Percentiles rank a stretch among this genome's conserved stretches.
Evolutionary conservation across 2,329 filamentous ascomycete species (phyloP).

Genomic region (Trichoderma oligosporum): DNA sequence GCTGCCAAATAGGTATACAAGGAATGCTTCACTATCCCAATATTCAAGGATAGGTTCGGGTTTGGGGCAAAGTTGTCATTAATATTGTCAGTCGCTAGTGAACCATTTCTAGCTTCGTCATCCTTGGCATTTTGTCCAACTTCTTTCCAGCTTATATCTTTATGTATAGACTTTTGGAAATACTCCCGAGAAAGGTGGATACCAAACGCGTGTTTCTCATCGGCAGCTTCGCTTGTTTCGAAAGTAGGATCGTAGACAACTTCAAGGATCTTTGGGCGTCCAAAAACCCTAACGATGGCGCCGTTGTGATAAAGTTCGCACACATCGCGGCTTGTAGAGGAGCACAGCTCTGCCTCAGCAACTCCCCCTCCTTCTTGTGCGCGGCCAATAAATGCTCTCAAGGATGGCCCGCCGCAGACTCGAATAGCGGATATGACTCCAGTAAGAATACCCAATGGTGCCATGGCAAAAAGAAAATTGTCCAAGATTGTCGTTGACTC

Average conservation of each 20-base stretch:
- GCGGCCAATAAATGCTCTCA: not conserved
- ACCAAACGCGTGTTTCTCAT: not conserved
- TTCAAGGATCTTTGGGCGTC: not conserved
- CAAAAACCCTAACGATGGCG: not conserved
- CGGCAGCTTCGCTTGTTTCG: not conserved
- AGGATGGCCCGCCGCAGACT: not conserved
- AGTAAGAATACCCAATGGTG: not conserved
- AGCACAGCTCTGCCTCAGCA: conserved; percentile 3
- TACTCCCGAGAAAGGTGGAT: not conserved
- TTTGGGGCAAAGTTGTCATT: no score
- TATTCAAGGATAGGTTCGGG: no score
- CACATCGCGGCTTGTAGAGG: not conserved
- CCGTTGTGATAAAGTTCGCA: conserved; percentile 2
- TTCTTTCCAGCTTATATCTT: no score
- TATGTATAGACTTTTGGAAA: not conserved
- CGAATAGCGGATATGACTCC: not conserved
- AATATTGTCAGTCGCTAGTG: no score
- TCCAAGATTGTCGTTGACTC: not conserved
- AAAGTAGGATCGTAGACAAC: not conserved
- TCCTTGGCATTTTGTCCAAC: no score
- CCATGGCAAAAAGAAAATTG: not conserved
- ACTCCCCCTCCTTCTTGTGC: not conserved
- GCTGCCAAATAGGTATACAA: no score
- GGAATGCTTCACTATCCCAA: no score
- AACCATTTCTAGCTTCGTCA: no score